phyloP scores from a whole-genome alignment of 2,329 filamentous ascomycete species.

The Ceratocystis variospora region DNA sequence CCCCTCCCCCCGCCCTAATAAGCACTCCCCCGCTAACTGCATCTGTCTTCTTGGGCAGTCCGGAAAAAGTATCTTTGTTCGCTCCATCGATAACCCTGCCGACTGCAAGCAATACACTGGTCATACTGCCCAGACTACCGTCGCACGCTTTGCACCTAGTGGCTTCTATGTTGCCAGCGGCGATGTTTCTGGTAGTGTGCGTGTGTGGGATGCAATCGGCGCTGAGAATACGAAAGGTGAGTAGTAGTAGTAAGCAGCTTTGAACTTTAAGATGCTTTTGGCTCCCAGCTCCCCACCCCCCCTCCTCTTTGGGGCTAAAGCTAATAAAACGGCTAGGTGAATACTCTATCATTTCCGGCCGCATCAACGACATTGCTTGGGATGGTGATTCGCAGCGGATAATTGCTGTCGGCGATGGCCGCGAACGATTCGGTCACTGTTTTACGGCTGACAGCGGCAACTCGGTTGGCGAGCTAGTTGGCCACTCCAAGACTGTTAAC shows the following conservation, averaged over 20 bases:
- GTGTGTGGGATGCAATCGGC: slow-evolving; percentile 85
- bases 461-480: slow-evolving; percentile 83
- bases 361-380: slow-evolving; percentile 94
- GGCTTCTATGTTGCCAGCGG: slow-evolving; percentile 92
- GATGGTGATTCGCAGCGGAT: slow-evolving; percentile 93
- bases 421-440: slow-evolving; percentile 84
- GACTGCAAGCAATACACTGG: slow-evolving; percentile 79
- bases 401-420: slow-evolving; percentile 90
- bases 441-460: slow-evolving; percentile 94
- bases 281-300: too few relatives aligned
- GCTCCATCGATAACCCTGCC: slow-evolving; percentile 81
- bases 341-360: slow-evolving; percentile 84
- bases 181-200: slow-evolving; percentile 69
- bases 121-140: slow-evolving; percentile 77
- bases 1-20: not conserved
- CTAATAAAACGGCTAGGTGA: slow-evolving; percentile 40
- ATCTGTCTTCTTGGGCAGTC: slow-evolving; percentile 40
- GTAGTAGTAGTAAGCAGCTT: too few relatives aligned
- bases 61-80: slow-evolving; percentile 91
- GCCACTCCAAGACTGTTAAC: slow-evolving; percentile 84
- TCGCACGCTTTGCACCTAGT: slow-evolving; percentile 85
- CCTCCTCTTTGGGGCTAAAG: too few relatives aligned
- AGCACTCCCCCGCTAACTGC: not conserved
- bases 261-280: too few relatives aligned
- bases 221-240: slow-evolving; percentile 65